A percentile compares a stretch with the other conserved stretches of the same genome.
Conservation (phyloP, 2,329 filamentous ascomycete genomes). For the Juglanconis juglandina region DNA sequence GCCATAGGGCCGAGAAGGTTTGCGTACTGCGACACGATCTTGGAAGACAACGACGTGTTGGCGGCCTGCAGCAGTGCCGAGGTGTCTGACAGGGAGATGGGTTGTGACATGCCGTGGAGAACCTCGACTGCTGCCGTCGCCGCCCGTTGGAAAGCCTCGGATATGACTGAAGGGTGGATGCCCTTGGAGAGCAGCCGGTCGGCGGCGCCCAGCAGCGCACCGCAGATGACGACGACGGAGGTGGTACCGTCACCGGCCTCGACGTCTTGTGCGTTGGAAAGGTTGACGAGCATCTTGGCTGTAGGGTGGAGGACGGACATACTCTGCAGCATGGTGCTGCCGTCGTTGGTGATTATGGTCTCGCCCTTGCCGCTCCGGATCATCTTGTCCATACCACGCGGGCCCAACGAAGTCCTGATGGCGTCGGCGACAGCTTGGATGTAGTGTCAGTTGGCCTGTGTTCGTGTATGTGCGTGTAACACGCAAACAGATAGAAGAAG, state of each 20-base stretch:
- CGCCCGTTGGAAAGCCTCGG: slow-evolving; percentile 94
- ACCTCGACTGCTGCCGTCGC: slow-evolving; percentile 84
- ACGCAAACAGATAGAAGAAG: background rate
- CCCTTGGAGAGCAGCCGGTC: slow-evolving; percentile 88
- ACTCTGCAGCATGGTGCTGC: slow-evolving; percentile 97
- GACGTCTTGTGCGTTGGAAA: slow-evolving; percentile 95
- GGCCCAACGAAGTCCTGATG: slow-evolving; percentile 92
- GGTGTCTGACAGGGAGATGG: slow-evolving; percentile 84
- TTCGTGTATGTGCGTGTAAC: background rate
- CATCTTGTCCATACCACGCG: slow-evolving; percentile 99
- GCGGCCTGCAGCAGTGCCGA: slow-evolving; percentile 91
- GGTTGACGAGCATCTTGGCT: slow-evolving; percentile 97
- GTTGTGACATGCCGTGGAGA: slow-evolving; percentile 92
- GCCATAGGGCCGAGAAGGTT: slow-evolving; percentile 96
- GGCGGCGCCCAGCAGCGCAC: slow-evolving; percentile 88
- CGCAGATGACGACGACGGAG: slow-evolving; percentile 95
- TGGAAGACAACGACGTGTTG: slow-evolving; percentile 94
- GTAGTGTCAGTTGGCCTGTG: slow-evolving; percentile 3
- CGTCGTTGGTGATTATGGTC: slow-evolving; percentile 99
- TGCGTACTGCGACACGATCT: slow-evolving; percentile 96
- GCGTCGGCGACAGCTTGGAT: slow-evolving; percentile 89
- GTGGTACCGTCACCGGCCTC: slow-evolving; percentile 98
- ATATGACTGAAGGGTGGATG: slow-evolving; percentile 96
- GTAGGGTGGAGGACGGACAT: slow-evolving; percentile 99
- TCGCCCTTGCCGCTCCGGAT: slow-evolving; percentile 95